Evolutionary conservation across 192 early-diverging fungal species (phyloP).

Genomic region (Linnemannia hyalina): DNA sequence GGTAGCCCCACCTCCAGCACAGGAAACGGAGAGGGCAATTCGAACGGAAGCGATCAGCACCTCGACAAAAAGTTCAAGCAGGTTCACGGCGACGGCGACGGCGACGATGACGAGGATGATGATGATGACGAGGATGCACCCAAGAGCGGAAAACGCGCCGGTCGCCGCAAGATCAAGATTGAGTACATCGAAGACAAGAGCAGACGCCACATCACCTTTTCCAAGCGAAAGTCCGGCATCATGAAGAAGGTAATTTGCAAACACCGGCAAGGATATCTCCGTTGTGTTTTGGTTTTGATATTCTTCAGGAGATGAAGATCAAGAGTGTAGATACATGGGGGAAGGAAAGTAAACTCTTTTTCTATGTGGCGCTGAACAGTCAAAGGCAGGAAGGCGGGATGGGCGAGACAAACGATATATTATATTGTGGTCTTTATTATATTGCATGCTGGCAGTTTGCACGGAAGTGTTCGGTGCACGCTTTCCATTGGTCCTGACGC

Average conservation of each 20-base stretch:
- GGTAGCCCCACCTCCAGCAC: slow-evolving; percentile 12
- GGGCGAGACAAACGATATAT: not conserved
- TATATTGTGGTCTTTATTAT: not conserved
- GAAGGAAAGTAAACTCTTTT: not conserved
- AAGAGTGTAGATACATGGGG: not conserved
- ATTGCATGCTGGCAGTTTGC: not conserved
- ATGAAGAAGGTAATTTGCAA: slow-evolving; percentile 89
- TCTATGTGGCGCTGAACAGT: not conserved
- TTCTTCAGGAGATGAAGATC: not conserved
- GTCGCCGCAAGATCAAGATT: slow-evolving; percentile 96
- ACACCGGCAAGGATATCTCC: not conserved
- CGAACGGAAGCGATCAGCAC: slow-evolving; percentile 22
- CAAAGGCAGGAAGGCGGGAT: too few relatives aligned
- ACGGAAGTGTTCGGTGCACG: not conserved
- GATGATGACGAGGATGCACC: slow-evolving; percentile 65
- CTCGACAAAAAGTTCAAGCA: slow-evolving; percentile 58
- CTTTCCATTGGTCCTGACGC: not conserved
- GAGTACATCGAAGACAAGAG: slow-evolving; percentile 96
- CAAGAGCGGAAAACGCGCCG: slow-evolving; percentile 76
- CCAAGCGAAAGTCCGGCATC: slow-evolving; percentile 95
- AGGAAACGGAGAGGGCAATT: slow-evolving; percentile 13
- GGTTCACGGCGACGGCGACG: slow-evolving; percentile 61
- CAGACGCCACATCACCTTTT: slow-evolving; percentile 94
- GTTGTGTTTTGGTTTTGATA: not conserved
- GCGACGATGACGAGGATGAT: slow-evolving; percentile 74